phyloP scores from a whole-genome alignment of 176 grass and related monocot genomes.

The Saccharum spontaneum region DNA sequence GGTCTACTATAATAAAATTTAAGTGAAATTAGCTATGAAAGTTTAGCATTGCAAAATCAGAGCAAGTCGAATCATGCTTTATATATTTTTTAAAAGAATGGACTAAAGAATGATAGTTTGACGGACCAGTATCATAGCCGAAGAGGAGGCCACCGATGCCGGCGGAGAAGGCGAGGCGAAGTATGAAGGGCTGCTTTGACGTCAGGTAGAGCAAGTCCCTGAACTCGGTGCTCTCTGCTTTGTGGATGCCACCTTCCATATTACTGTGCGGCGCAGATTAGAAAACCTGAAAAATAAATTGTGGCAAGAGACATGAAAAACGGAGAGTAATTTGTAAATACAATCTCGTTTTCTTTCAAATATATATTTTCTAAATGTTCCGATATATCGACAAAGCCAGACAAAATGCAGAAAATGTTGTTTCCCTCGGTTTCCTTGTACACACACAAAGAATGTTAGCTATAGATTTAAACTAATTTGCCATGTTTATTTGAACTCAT shows the following conservation, averaged over 20 bases:
- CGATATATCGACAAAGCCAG: neutral
- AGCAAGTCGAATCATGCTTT: neutral
- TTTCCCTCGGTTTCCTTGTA: neutral
- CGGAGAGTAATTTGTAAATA: neutral
- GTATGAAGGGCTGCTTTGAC: slow-evolving; percentile 56
- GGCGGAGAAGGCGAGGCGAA: slow-evolving; percentile 78
- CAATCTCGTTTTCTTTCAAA: neutral
- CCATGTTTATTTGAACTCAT: neutral
- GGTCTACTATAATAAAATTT: neutral
- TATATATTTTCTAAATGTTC: neutral
- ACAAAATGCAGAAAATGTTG: neutral
- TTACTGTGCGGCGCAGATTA: neutral
- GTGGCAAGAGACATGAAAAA: neutral
- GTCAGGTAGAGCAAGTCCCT: slow-evolving; percentile 29
- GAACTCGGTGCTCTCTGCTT: slow-evolving; percentile 18
- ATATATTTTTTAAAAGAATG: neutral
- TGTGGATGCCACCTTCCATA: slow-evolving; percentile 28
- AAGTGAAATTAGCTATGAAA: neutral
- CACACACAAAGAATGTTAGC: neutral
- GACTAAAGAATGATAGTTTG: neutral
- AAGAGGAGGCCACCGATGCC: slow-evolving; percentile 93
- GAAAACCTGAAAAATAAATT: neutral
- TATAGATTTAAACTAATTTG: neutral
- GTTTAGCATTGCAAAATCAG: neutral
- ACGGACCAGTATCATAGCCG: slow-evolving; percentile 77